Conservation (phyloP, 2,329 filamentous ascomycete genomes). For the Penicillium sp. region DNA sequence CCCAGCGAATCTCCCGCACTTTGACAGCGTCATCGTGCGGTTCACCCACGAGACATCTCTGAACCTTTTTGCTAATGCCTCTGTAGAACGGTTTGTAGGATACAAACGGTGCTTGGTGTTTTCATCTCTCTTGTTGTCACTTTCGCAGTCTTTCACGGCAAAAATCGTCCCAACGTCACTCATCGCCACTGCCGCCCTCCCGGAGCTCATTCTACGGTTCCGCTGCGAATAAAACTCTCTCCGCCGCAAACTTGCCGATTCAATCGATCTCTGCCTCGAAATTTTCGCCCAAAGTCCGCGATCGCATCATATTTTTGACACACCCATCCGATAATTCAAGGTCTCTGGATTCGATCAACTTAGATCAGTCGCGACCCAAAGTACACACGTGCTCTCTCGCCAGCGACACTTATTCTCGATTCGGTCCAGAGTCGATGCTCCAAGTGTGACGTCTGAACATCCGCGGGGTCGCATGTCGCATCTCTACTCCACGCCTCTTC, state of each 20-base stretch:
- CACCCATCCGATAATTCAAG: background rate
- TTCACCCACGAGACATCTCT: constrained; percentile 23
- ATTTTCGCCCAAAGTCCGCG: constrained; percentile 8
- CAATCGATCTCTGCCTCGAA: background rate
- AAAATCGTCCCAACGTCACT: background rate
- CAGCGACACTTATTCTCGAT: background rate
- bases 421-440: constrained; percentile 29
- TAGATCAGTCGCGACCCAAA: background rate
- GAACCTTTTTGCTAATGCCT: background rate
- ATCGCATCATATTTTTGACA: background rate
- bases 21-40: constrained; percentile 33
- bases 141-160: background rate
- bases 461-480: constrained; percentile 28
- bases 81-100: background rate
- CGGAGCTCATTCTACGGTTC: constrained; percentile 9
- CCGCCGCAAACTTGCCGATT: background rate
- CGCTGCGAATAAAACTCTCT: constrained; percentile 9
- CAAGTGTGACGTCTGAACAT: constrained; percentile 28
- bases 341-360: background rate
- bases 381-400: background rate
- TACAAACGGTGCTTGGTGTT: background rate
- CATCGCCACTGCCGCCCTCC: constrained; percentile 12
- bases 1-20: constrained; percentile 35
- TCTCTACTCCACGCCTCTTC: constrained; percentile 9
- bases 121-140: background rate